Percentiles rank a stretch among this genome's conserved stretches.
These are phyloP conservation scores for Sporobolomyces roseus DNA, from an alignment of 768 basidiomycete species.

Conservation along the genomic window DNA sequence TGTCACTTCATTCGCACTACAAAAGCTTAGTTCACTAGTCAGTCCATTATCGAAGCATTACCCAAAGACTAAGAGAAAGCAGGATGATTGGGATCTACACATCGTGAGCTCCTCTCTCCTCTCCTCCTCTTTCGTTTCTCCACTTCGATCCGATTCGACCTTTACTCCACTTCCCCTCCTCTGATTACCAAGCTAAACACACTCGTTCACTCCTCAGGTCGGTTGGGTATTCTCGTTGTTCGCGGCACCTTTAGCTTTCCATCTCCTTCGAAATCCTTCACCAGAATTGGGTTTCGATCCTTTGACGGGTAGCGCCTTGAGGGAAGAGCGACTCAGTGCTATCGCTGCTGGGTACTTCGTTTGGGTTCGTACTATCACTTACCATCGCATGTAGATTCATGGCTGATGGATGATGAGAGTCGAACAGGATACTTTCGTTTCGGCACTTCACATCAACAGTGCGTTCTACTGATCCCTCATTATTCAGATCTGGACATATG, in stretches of 20 bases:
- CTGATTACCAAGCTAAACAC: background rate
- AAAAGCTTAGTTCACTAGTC: conserved; percentile 13
- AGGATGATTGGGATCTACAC: conserved; percentile 41
- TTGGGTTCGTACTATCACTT: conserved; percentile 19
- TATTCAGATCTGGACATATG: no score
- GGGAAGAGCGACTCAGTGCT: conserved; percentile 32
- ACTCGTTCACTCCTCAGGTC: conserved; percentile 23
- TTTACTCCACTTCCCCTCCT: background rate
- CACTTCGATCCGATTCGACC: background rate
- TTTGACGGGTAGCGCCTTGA: conserved; percentile 23
- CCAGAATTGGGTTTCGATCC: conserved; percentile 20
- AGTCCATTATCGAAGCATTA: conserved; percentile 23
- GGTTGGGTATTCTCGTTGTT: conserved; percentile 38
- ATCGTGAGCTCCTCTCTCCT: conserved; percentile 10
- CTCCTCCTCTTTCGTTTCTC: background rate
- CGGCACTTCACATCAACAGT: conserved; percentile 23
- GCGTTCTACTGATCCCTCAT: background rate
- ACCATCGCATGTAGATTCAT: background rate
- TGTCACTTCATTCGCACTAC: conserved; percentile 29
- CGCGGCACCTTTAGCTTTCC: conserved; percentile 33
- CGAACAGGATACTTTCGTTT: conserved; percentile 30
- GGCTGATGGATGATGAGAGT: background rate
- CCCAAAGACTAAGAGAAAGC: conserved; percentile 25
- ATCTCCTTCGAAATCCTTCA: conserved; percentile 21
- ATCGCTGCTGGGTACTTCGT: conserved; percentile 40